Evolutionary conservation across 495 filamentous ascomycete genomes (phyloP), one percentile per base, ranked within the genome.

Genomic region (Aspergillus olivimuriae): DNA sequence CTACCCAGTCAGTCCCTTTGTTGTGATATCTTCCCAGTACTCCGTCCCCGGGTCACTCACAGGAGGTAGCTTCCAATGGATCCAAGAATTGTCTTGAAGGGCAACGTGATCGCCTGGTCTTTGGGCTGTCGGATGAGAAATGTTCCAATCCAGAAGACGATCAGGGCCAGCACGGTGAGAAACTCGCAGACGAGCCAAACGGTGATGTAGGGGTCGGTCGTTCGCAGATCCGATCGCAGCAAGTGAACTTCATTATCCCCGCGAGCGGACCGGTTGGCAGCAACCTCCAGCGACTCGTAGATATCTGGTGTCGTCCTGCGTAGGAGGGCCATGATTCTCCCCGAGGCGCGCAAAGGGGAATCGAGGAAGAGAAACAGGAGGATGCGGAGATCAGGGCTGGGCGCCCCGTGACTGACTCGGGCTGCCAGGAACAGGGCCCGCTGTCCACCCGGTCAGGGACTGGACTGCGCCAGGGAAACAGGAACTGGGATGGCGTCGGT

Each of bases 141-240:
- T 32, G 53, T 34, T 52, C 54, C 60, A 30, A 50, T 28, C 15
- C 53, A 37, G 23, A 60, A 58, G 3, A 10, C 21, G n/a, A 56
- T 33, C 7, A 60, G 35, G 1, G 53, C 49, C 3, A 50, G 2
- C 10, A 55, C 28, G 11, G 39, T 46, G 11, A 62, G 41, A 12
- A 52, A 22, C 17, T 60, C 46, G 16, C 58, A 58, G n/a, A 41
- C 48, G 26, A 43, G 17, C 30, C 17, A 34, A 3, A 43, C 30
- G 14, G 24, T 33, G 26, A 23, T 28, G 20, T 42, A 42, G 4
- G 39, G 15, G 9, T 12, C 24, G 11, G 24, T 22, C 2, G 38
- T 22, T 12, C n/a, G n/a, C 12, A 38, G 35, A n/a, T 38, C 35
- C 15, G 15, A 18, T 12, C 18, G 19, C 17, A 38, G 18, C 18